Percentiles rank a stretch among this genome's conserved stretches.
phyloP scores from a whole-genome alignment of 495 filamentous ascomycete species.

The Sabuloglossum arenarium region DNA sequence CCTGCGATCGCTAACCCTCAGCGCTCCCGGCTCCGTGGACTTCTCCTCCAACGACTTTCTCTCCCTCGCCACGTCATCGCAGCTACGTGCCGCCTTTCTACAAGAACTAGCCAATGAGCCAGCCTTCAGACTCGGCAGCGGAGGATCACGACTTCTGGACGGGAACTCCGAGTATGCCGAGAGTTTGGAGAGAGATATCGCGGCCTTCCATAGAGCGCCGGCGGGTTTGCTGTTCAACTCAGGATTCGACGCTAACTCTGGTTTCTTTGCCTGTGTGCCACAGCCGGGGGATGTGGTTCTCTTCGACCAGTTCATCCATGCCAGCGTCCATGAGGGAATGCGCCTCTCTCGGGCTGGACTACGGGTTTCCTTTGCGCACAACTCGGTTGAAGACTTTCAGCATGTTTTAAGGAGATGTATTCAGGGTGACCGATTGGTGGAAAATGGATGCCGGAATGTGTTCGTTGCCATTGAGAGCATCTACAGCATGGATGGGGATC shows the following conservation, averaged over 20 bases:
- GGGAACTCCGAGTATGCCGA: conserved; percentile 49
- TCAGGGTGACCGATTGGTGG: conserved; percentile 15
- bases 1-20: conserved; percentile 23
- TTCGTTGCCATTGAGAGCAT: conserved; percentile 53
- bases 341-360: conserved; percentile 32
- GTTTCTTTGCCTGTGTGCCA: conserved; percentile 43
- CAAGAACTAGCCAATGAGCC: conserved; percentile 16
- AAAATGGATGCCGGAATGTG: conserved; percentile 23
- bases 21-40: conserved; percentile 21
- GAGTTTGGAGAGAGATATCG: conserved; percentile 39
- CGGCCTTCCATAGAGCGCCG: conserved; percentile 41
- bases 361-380: conserved; percentile 37
- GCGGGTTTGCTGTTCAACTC: conserved; percentile 55
- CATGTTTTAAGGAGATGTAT: conserved; percentile 20
- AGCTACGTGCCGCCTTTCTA: conserved; percentile 21
- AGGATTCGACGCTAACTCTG: conserved; percentile 58
- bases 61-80: conserved; percentile 27
- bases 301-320: conserved; percentile 58
- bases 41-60: conserved; percentile 48
- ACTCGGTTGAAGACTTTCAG: conserved; percentile 25
- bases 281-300: conserved; percentile 48
- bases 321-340: conserved; percentile 64
- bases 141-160: conserved; percentile 41
- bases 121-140: conserved; percentile 24
- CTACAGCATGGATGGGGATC: conserved; percentile 78